phyloP scores from a whole-genome alignment of 768 basidiomycete genomes.

The Pisolithus sp. region DNA sequence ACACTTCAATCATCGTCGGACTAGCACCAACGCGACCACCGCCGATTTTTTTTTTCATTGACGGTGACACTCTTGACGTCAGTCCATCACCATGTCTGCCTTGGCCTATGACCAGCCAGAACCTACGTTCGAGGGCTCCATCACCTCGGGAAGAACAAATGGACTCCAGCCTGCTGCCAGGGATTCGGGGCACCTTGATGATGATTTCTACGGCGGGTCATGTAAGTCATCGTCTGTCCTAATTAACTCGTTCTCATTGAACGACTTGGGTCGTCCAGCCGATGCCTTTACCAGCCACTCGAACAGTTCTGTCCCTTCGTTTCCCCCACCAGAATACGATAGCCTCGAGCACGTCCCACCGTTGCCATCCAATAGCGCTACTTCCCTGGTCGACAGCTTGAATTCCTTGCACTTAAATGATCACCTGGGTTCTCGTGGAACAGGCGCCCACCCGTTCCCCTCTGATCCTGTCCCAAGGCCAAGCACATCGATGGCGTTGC shows the following conservation, averaged over 20 bases:
- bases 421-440: slow-evolving; percentile 22
- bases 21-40: too few species aligned
- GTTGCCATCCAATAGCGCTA: slow-evolving; percentile 39
- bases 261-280: slow-evolving; percentile 6
- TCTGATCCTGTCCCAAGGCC: slow-evolving; percentile 48
- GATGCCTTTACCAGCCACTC: slow-evolving; percentile 35
- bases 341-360: slow-evolving; percentile 19
- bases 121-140: slow-evolving; percentile 4
- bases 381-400: slow-evolving; percentile 44
- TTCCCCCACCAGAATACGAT: slow-evolving; percentile 29
- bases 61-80: neutral
- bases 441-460: slow-evolving; percentile 22
- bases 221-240: slow-evolving; percentile 13
- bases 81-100: slow-evolving; percentile 19
- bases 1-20: too few species aligned
- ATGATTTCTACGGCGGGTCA: slow-evolving; percentile 15
- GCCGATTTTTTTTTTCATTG: neutral
- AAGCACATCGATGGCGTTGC: slow-evolving; percentile 53
- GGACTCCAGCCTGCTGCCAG: slow-evolving; percentile 3
- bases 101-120: slow-evolving; percentile 26
- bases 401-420: slow-evolving; percentile 48
- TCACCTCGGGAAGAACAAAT: neutral
- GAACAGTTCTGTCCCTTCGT: slow-evolving; percentile 42
- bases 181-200: slow-evolving; percentile 1
- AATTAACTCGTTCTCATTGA: slow-evolving; percentile 6